Conservation (phyloP, 2,329 filamentous ascomycete species). For the Pseudohalonectria lignicola region DNA sequence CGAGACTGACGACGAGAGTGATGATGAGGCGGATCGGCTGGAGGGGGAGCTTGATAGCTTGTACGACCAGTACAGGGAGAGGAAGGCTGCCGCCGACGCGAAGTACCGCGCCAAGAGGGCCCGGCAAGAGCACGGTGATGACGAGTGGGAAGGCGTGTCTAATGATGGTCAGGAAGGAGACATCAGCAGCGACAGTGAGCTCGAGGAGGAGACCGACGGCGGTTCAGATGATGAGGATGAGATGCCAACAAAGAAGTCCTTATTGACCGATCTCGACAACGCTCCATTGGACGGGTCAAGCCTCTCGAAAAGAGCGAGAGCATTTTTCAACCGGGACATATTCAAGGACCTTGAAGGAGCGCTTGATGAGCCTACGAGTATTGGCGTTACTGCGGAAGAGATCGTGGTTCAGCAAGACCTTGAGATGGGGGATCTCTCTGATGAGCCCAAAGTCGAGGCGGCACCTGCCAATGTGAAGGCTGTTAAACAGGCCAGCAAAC, state of each 20-base stretch:
- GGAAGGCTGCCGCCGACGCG: constrained; percentile 67
- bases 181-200: constrained; percentile 31
- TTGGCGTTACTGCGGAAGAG: constrained; percentile 3
- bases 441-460: constrained; percentile 28
- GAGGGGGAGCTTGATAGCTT: constrained; percentile 78
- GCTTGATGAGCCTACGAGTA: constrained; percentile 36
- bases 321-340: constrained; percentile 92
- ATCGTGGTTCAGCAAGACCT: constrained; percentile 17
- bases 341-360: constrained; percentile 73
- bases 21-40: constrained; percentile 71
- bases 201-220: constrained; percentile 52
- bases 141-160: constrained; percentile 88
- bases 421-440: constrained; percentile 24
- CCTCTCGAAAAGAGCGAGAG: constrained; percentile 73
- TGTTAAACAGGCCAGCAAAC: constrained; percentile 15
- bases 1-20: constrained; percentile 51
- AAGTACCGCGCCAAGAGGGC: constrained; percentile 88
- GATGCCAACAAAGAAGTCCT: constrained; percentile 27
- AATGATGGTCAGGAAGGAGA: constrained; percentile 42
- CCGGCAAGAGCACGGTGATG: constrained; percentile 68
- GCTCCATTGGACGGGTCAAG: constrained; percentile 37
- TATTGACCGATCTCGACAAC: constrained; percentile 53
- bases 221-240: constrained; percentile 46
- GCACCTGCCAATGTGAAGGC: constrained; percentile 18
- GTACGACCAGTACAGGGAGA: constrained; percentile 78